phyloP scores from a whole-genome alignment of 805 yeast species.

The Henningerozyma blattae region DNA sequence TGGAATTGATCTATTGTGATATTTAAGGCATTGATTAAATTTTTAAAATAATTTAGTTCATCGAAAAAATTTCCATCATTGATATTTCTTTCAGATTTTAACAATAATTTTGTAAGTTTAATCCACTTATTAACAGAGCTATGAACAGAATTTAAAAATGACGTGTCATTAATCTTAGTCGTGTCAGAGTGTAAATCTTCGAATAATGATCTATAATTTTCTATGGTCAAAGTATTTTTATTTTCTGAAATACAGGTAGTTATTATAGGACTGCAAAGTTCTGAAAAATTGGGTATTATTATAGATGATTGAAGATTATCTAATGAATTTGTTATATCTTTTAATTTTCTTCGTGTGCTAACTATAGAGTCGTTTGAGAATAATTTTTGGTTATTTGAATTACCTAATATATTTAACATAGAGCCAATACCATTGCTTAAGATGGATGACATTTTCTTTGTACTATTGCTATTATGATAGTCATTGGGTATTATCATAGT shows the following conservation, averaged over 20 bases:
- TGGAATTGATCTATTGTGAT: slow-evolving; percentile 47
- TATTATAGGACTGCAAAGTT: too few species aligned
- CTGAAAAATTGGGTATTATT: slow-evolving; percentile 51
- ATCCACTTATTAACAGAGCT: slow-evolving; percentile 65
- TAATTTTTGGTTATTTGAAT: slow-evolving; percentile 6
- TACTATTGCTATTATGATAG: too few species aligned
- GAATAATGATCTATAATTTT: too few species aligned
- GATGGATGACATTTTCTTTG: slow-evolving; percentile 46
- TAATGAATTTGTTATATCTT: slow-evolving; percentile 55
- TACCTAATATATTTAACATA: slow-evolving; percentile 41
- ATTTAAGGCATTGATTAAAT: slow-evolving; percentile 49
- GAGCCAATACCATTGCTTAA: slow-evolving; percentile 56
- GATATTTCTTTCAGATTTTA: slow-evolving; percentile 31
- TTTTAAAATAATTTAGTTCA: slow-evolving; percentile 70
- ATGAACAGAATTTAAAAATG: slow-evolving; percentile 59
- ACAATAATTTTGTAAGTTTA: slow-evolving; percentile 43
- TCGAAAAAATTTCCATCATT: slow-evolving; percentile 44
- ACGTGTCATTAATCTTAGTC: slow-evolving; percentile 42
- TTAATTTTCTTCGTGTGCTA: slow-evolving; percentile 47
- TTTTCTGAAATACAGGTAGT: too few species aligned
- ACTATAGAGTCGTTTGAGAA: slow-evolving; percentile 26
- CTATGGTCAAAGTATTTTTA: too few species aligned
- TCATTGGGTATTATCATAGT: slow-evolving; percentile 25
- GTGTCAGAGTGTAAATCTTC: too few species aligned
- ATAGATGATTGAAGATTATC: slow-evolving; percentile 56